These are phyloP conservation scores for Typha latifolia DNA, from an alignment of 176 grass and related monocot species.

Conservation along the genomic window DNA sequence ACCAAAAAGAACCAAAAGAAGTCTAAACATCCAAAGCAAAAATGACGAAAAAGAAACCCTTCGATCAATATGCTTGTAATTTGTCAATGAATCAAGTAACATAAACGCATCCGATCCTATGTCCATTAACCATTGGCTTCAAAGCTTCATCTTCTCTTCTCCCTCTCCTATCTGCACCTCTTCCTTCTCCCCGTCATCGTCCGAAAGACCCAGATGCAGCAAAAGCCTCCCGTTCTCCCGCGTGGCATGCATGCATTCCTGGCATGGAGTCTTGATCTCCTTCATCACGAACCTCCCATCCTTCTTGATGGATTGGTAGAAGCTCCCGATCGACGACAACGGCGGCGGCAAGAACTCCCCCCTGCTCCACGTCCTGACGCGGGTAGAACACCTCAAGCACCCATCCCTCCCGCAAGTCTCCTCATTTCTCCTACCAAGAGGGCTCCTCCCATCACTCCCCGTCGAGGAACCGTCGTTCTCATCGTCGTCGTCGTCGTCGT, in stretches of 20 bases:
- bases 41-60: too few species aligned
- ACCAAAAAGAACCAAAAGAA: too few species aligned
- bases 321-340: constrained; percentile 30
- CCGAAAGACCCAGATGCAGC: constrained; percentile 25
- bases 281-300: constrained; percentile 30
- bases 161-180: not conserved
- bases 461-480: not conserved
- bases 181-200: not conserved
- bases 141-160: not conserved
- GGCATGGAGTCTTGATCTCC: constrained; percentile 27
- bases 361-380: constrained; percentile 4
- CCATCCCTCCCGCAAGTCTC: not conserved
- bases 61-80: too few species aligned
- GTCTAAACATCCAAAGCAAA: too few species aligned
- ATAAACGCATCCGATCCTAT: too few species aligned
- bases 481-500: not conserved
- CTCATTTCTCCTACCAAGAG: not conserved
- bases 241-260: constrained; percentile 31
- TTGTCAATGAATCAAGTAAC: too few species aligned
- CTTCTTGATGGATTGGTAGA: constrained; percentile 22
- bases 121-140: too few species aligned
- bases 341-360: constrained; percentile 18
- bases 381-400: constrained; percentile 14
- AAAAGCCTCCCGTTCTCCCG: constrained; percentile 26
- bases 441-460: not conserved